Conservation (phyloP, 2,329 filamentous ascomycete species). For the Aspergillus pseudotamarii region DNA sequence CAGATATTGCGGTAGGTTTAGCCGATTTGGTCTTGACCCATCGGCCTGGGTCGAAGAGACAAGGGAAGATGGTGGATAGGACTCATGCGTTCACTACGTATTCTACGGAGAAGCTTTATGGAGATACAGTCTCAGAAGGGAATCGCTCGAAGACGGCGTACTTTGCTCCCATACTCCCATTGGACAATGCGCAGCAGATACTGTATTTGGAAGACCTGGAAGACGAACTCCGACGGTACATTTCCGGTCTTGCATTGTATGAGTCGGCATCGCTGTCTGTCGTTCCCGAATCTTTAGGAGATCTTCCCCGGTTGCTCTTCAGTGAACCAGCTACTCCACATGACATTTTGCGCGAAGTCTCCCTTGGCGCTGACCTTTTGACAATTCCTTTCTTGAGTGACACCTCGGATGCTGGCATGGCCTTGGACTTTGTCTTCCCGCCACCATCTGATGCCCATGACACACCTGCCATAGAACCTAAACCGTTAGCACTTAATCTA, state of each 20-base stretch:
- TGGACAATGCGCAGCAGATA: constrained; percentile 74
- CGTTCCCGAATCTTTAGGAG: constrained; percentile 62
- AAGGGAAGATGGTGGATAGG: constrained; percentile 80
- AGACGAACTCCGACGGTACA: constrained; percentile 58
- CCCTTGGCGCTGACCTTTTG: constrained; percentile 78
- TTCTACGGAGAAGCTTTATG: constrained; percentile 57
- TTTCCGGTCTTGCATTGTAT: constrained; percentile 78
- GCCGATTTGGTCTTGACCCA: constrained; percentile 70
- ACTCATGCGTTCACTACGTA: constrained; percentile 80
- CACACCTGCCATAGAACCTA: constrained; percentile 21
- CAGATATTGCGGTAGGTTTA: constrained; percentile 79
- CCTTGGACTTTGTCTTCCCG: constrained; percentile 77
- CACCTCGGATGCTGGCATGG: constrained; percentile 82
- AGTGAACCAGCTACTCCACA: constrained; percentile 72
- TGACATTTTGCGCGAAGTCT: constrained; percentile 73
- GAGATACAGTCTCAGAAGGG: constrained; percentile 31
- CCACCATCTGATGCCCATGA: constrained; percentile 24
- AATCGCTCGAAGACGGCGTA: constrained; percentile 52
- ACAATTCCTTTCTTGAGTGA: constrained; percentile 73
- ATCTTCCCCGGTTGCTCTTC: constrained; percentile 74
- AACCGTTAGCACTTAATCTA: constrained; percentile 74
- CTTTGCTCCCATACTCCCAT: constrained; percentile 70
- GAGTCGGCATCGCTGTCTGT: constrained; percentile 70
- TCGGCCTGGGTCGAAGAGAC: constrained; percentile 68
- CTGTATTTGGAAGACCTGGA: constrained; percentile 77